These are phyloP conservation scores for Ascobolus immersus DNA, from an alignment of 495 filamentous ascomycete genomes.

Conservation along the genomic window DNA sequence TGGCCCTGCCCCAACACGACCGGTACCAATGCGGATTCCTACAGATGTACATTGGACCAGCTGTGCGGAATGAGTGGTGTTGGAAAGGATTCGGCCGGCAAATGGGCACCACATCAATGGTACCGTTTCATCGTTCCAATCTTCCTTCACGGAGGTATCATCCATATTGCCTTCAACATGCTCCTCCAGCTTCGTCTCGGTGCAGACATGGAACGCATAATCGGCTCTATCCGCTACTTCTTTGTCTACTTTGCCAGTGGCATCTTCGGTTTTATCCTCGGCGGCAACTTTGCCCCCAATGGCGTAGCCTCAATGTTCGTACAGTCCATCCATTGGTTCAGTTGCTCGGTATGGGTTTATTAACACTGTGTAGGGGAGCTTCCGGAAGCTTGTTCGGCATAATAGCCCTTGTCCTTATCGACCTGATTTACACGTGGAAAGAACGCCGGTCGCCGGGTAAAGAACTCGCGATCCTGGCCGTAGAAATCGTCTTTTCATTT, in stretches of 20 bases:
- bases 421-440: conserved; percentile 76
- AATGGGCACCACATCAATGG: conserved; percentile 65
- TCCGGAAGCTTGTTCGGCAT: conserved; percentile 81
- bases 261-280: conserved; percentile 90
- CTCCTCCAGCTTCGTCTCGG: conserved; percentile 70
- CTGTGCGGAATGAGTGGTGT: conserved; percentile 53
- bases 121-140: conserved; percentile 88
- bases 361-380: conserved; percentile 29
- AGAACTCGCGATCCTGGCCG: conserved; percentile 57
- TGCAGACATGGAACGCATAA: conserved; percentile 65
- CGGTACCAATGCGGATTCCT: conserved; percentile 21
- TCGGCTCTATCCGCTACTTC: conserved; percentile 62
- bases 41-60: conserved; percentile 43
- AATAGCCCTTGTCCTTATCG: conserved; percentile 63
- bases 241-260: conserved; percentile 73
- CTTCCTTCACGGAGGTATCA: conserved; percentile 74
- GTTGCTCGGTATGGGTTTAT: too few species aligned
- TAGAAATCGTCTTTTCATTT: conserved; percentile 73
- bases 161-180: conserved; percentile 91
- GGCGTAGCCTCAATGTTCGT: conserved; percentile 45
- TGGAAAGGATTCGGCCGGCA: conserved; percentile 18
- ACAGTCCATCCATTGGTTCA: too few species aligned
- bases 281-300: conserved; percentile 68
- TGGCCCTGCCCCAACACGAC: conserved; percentile 64
- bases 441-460: conserved; percentile 46